phyloP scores from a whole-genome alignment of 2,329 filamentous ascomycete genomes.

The Phialemoniopsis sp. region DNA sequence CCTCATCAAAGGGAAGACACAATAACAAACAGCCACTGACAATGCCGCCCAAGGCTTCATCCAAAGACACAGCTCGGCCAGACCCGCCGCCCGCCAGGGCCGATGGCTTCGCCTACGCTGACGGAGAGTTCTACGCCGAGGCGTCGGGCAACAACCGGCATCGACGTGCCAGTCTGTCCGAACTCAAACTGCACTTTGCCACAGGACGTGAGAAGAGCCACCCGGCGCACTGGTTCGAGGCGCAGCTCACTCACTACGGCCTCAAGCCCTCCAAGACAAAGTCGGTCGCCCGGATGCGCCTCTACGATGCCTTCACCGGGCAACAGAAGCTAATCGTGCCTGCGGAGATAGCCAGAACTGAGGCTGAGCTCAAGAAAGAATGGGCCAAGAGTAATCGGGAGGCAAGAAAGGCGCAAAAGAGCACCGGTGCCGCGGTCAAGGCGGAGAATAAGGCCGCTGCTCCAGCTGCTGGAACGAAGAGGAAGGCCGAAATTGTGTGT shows the following conservation, averaged over 20 bases:
- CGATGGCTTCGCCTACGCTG: slow-evolving; percentile 36
- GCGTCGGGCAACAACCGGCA: slow-evolving; percentile 37
- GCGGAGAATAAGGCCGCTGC: too few species aligned
- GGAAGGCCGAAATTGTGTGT: too few species aligned
- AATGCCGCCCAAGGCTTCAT: too few species aligned
- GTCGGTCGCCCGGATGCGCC: slow-evolving; percentile 51
- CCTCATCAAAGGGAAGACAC: too few species aligned
- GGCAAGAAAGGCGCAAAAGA: too few species aligned
- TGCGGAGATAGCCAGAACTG: slow-evolving; percentile 38
- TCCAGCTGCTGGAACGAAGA: slow-evolving; percentile 25
- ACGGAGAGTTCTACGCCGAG: slow-evolving; percentile 38
- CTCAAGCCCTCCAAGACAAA: slow-evolving; percentile 53
- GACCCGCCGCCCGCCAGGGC: slow-evolving; percentile 19
- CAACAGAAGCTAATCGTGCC: slow-evolving; percentile 46
- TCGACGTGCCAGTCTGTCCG: slow-evolving; percentile 34
- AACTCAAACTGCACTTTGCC: slow-evolving; percentile 41
- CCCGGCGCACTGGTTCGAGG: slow-evolving; percentile 58
- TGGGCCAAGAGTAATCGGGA: slow-evolving; percentile 32
- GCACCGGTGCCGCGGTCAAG: too few species aligned
- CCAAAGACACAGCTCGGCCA: too few species aligned
- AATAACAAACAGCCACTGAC: too few species aligned
- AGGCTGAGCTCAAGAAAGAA: slow-evolving; percentile 52
- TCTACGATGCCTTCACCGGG: slow-evolving; percentile 53
- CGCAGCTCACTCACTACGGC: slow-evolving; percentile 60
- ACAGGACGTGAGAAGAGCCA: slow-evolving; percentile 36